phyloP scores from a whole-genome alignment of 169 alveolate genomes.

The Plasmodium vinckei region DNA sequence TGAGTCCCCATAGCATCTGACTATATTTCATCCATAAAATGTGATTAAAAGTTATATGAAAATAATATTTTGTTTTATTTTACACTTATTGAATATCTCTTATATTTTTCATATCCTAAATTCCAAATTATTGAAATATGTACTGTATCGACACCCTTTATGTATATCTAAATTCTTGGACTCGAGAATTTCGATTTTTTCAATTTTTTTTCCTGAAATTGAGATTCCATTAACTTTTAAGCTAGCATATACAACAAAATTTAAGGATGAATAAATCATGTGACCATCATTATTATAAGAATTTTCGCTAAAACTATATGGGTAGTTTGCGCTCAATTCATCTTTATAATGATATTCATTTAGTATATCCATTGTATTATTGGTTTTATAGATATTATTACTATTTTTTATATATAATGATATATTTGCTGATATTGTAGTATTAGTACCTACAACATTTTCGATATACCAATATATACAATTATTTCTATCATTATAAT shows the following conservation, averaged over 20 bases:
- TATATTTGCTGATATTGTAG: constrained; percentile 15
- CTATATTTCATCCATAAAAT: no score
- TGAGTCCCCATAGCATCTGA: no score
- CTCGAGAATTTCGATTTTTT: constrained; percentile 26
- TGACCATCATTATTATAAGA: background rate
- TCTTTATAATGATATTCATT: background rate
- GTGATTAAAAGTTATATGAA: background rate
- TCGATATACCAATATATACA: constrained; percentile 37
- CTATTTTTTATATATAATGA: constrained; percentile 13
- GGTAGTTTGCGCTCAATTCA: background rate
- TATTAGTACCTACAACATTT: constrained; percentile 14
- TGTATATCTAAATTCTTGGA: constrained; percentile 10
- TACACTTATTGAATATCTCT: background rate
- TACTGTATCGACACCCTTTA: constrained; percentile 46
- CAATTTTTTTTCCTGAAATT: constrained; percentile 31
- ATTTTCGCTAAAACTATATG: background rate
- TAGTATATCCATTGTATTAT: background rate
- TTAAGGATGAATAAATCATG: constrained; percentile 18
- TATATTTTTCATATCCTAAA: constrained; percentile 23
- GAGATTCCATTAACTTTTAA: constrained; percentile 52
- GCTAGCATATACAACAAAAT: constrained; percentile 40
- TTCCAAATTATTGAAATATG: constrained; percentile 20
- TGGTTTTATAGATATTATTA: background rate
- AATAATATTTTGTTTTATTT: background rate
- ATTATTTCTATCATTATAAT: constrained; percentile 14